Evolutionary conservation across 805 yeast genomes (phyloP).

Genomic region (Saccharomycopsis javanensis): DNA sequence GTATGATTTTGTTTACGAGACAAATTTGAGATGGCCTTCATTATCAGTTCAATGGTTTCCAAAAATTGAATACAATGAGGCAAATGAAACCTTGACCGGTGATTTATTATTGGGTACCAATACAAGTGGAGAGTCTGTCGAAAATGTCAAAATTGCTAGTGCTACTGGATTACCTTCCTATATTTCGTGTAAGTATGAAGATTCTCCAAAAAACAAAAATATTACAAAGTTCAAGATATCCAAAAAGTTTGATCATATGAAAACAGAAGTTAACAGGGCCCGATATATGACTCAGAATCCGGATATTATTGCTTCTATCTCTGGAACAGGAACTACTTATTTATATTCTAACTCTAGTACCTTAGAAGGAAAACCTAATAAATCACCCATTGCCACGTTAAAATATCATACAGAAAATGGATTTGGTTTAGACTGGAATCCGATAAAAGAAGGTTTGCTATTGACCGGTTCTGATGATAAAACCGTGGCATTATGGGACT

Average conservation of each 20-base stretch:
- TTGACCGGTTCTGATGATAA: conserved; percentile 60
- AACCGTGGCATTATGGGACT: conserved; percentile 54
- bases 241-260: conserved; percentile 46
- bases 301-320: conserved; percentile 50
- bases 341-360: conserved; percentile 36
- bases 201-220: conserved; percentile 23
- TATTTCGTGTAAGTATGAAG: conserved; percentile 22
- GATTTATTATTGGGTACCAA: conserved; percentile 61
- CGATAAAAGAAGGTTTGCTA: conserved; percentile 37
- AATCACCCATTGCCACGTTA: conserved; percentile 27
- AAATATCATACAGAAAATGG: conserved; percentile 58
- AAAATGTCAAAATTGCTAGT: conserved; percentile 58
- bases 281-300: conserved; percentile 58
- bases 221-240: conserved; percentile 50
- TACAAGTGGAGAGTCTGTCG: conserved; percentile 58
- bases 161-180: conserved; percentile 40
- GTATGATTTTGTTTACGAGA: conserved; percentile 77
- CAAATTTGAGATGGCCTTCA: conserved; percentile 76
- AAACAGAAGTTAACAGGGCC: conserved; percentile 63
- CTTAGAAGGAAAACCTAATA: conserved; percentile 23
- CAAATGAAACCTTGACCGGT: conserved; percentile 33
- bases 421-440: conserved; percentile 65
- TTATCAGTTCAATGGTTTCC: conserved; percentile 74
- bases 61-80: conserved; percentile 23
- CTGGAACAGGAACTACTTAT: conserved; percentile 53